Evolutionary conservation across 371 early-diverging fungal genomes (phyloP).

Genomic region (Coemansia sp.): DNA sequence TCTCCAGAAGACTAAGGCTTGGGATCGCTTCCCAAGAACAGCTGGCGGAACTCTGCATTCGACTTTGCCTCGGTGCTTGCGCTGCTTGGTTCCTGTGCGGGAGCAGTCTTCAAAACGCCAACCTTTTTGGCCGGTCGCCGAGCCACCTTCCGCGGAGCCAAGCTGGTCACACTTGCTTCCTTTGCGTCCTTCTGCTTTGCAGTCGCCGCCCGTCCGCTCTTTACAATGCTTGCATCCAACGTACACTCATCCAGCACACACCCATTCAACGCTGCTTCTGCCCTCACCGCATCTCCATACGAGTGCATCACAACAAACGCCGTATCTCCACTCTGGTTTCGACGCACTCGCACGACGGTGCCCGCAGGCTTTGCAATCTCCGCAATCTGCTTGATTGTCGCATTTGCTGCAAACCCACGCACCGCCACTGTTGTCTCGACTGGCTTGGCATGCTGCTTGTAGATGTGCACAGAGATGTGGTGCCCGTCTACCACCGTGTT

Average conservation of each 20-base stretch:
- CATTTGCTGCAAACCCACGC: constrained; percentile 31
- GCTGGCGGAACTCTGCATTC: constrained; percentile 31
- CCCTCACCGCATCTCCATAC: constrained; percentile 20
- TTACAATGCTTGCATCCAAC: neutral
- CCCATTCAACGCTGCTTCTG: constrained; percentile 15
- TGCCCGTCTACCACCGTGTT: constrained; percentile 16
- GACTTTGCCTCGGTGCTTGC: neutral
- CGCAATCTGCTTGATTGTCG: constrained; percentile 32
- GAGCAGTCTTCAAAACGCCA: too few species aligned
- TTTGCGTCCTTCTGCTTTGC: neutral
- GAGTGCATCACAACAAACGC: constrained; percentile 30
- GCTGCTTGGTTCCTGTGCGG: neutral
- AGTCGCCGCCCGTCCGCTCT: neutral
- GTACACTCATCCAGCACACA: constrained; percentile 12
- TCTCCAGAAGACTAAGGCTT: neutral
- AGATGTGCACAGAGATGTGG: constrained; percentile 32
- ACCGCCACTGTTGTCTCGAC: constrained; percentile 17
- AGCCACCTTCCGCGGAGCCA: constrained; percentile 26
- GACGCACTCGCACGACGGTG: constrained; percentile 24
- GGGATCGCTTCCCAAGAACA: constrained; percentile 3
- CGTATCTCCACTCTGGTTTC: constrained; percentile 25
- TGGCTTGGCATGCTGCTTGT: constrained; percentile 14
- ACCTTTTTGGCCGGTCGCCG: neutral
- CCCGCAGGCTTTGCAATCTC: constrained; percentile 25
- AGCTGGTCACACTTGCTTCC: neutral